Evolutionary conservation across 257 asterid species (phyloP).

Genomic region (Solanum microdontum): DNA sequence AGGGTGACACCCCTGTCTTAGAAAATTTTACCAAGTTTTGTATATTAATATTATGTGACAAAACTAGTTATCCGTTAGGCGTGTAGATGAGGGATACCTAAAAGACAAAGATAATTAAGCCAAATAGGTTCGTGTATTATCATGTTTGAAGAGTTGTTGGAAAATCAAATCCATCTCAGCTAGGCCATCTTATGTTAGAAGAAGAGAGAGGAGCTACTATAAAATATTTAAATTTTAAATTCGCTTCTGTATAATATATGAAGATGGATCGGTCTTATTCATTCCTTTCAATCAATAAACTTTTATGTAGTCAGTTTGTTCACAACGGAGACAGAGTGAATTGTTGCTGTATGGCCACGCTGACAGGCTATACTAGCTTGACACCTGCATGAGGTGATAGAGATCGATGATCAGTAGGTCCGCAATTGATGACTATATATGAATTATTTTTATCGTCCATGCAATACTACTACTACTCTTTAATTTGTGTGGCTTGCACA

Average conservation of each 20-base stretch:
- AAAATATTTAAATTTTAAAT: neutral
- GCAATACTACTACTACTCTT: neutral
- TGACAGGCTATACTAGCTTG: neutral
- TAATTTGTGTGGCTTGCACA: neutral
- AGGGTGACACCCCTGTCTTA: too few species aligned
- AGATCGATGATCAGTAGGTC: neutral
- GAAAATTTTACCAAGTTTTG: too few species aligned
- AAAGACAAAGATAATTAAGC: neutral
- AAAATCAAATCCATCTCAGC: neutral
- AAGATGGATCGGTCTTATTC: too few species aligned
- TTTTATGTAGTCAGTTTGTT: neutral
- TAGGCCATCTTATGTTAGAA: neutral
- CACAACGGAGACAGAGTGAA: neutral
- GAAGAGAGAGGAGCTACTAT: neutral
- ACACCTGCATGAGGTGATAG: neutral
- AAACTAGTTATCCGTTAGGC: neutral
- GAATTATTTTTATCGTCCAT: neutral
- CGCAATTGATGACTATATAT: neutral
- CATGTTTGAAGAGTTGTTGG: neutral
- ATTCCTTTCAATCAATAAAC: rapidly evolving
- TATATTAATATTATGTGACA: too few species aligned
- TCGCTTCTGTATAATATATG: neutral
- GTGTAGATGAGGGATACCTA: neutral
- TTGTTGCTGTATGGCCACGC: neutral
- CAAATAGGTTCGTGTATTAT: neutral